Percentiles rank a stretch among this genome's conserved stretches.
These are phyloP conservation scores for Tuber melanosporum DNA, from an alignment of 495 filamentous ascomycete genomes.

Conservation along the genomic window DNA sequence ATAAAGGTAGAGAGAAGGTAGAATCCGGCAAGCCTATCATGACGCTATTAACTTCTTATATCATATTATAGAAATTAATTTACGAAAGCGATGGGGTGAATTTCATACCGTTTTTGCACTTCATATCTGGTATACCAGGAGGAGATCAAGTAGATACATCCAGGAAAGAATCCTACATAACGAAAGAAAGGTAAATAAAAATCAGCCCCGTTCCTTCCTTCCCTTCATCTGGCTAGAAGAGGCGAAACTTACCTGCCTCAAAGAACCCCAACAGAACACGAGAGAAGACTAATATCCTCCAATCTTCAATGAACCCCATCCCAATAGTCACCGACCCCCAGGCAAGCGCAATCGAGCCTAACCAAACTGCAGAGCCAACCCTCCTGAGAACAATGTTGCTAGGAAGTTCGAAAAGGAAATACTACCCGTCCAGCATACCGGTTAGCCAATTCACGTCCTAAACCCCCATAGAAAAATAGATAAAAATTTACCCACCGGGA, in stretches of 20 bases:
- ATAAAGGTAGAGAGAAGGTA: slow-evolving; percentile 62
- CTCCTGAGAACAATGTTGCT: slow-evolving; percentile 64
- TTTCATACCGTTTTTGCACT: slow-evolving; percentile 58
- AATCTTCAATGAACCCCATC: slow-evolving; percentile 64
- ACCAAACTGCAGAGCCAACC: slow-evolving; percentile 59
- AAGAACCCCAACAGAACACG: slow-evolving; percentile 62
- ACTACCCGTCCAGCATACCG: slow-evolving; percentile 32
- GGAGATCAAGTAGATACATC: slow-evolving; percentile 66
- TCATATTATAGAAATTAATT: neutral
- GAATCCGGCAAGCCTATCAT: slow-evolving; percentile 53
- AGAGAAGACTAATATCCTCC: slow-evolving; percentile 55
- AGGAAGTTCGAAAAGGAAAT: slow-evolving; percentile 57
- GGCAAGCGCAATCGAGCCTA: slow-evolving; percentile 59
- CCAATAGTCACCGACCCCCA: slow-evolving; percentile 62
- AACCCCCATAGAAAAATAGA: neutral
- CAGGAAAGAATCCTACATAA: slow-evolving; percentile 58
- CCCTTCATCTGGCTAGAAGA: neutral
- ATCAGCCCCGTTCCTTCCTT: neutral
- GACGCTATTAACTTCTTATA: neutral
- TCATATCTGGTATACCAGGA: slow-evolving; percentile 66
- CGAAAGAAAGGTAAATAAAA: slow-evolving; percentile 13
- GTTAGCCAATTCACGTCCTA: neutral
- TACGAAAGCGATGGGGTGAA: slow-evolving; percentile 37
- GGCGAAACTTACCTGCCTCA: slow-evolving; percentile 50
- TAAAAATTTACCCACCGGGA: slow-evolving; percentile 27